Base-by-base conservation (phyloP, 306 rosid species). In the Prunus salicina region DNA sequence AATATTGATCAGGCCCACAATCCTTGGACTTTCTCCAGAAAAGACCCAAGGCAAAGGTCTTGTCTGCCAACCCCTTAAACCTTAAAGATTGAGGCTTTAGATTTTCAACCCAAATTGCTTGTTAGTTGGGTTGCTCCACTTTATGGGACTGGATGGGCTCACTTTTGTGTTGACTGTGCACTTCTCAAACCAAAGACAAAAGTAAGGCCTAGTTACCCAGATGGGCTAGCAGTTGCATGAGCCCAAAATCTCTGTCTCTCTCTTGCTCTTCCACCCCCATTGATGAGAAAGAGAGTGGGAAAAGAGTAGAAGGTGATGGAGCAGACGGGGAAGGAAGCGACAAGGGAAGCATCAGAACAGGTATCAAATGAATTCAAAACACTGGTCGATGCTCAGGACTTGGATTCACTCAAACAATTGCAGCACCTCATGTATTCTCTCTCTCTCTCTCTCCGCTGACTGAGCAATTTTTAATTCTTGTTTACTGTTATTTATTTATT, bases 311-410 rank as follows among this genome's bases (percentile, higher is more conserved):
- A 13, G 20, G 68, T 32, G 71, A 82, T 82, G 83, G 83, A 80
- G 46, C 79, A 76, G 62, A 34, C 27, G 50, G 91, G 78, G 84
- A 73, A 77, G 16, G 89, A 92, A 50, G 63, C 91, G 30, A 62
- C 82, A 13, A 83, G 64, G 77, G 78, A 56, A 22, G 85, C 93
- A 32, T 90, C 97, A 0, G 96, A 82, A 25, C 87, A 85, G 76
- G 67, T 87, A 51, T 89, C 96, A 14, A 83, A 77, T 22, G 91
- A 92, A 52, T 89, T 95, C 87, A 90, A 90, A 88, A 89, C 96
- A 80, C 91, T 95, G 58, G 75, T 90, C 78, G 81, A 74, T 46
- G 73, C 91, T 6, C 82, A 83, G 9, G 91, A 92, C 82, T 87
- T 95, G 81, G 87, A 85, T 20, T 84, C 96, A 76, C 86, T 95